Conservation (phyloP, 768 basidiomycete genomes). For the Suillus brevipes region DNA sequence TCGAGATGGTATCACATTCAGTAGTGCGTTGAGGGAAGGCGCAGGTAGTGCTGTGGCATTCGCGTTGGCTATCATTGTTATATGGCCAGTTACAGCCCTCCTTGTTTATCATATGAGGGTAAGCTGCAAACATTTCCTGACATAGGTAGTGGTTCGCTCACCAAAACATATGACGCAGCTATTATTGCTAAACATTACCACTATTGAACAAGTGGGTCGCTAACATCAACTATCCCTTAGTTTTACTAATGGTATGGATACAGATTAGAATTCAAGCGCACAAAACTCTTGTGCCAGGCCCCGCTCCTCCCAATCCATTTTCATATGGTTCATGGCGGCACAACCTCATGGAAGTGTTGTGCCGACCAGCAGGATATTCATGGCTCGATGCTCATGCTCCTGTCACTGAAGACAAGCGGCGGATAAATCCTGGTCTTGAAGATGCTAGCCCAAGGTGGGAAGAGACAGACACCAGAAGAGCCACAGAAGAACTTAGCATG, state of each 20-base stretch:
- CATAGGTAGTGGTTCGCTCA: slow-evolving; percentile 5
- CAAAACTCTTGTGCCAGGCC: slow-evolving; percentile 61
- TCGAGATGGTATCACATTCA: slow-evolving; percentile 48
- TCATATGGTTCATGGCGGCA: slow-evolving; percentile 73
- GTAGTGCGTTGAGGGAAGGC: slow-evolving; percentile 47
- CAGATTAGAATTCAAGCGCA: slow-evolving; percentile 88
- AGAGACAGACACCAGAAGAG: slow-evolving; percentile 22
- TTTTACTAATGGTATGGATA: slow-evolving; percentile 12
- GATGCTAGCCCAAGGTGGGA: slow-evolving; percentile 29
- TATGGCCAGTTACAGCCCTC: slow-evolving; percentile 83
- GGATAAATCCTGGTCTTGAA: slow-evolving; percentile 68
- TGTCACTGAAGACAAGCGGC: slow-evolving; percentile 71
- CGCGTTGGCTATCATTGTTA: slow-evolving; percentile 62
- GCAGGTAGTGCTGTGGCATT: slow-evolving; percentile 84
- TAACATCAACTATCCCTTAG: slow-evolving; percentile 14
- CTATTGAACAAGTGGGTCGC: slow-evolving; percentile 85
- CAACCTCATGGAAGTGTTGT: slow-evolving; percentile 76
- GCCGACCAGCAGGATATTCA: slow-evolving; percentile 76
- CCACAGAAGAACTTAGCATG: not conserved
- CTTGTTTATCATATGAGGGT: slow-evolving; percentile 86
- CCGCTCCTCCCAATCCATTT: slow-evolving; percentile 82
- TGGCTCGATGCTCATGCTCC: slow-evolving; percentile 69
- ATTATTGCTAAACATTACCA: slow-evolving; percentile 83
- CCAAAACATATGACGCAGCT: slow-evolving; percentile 44
- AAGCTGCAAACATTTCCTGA: slow-evolving; percentile 29